Evolutionary conservation across 169 alveolate species (phyloP), one percentile per base, ranked within the genome.

Genomic region (Perkinsus marinus): DNA sequence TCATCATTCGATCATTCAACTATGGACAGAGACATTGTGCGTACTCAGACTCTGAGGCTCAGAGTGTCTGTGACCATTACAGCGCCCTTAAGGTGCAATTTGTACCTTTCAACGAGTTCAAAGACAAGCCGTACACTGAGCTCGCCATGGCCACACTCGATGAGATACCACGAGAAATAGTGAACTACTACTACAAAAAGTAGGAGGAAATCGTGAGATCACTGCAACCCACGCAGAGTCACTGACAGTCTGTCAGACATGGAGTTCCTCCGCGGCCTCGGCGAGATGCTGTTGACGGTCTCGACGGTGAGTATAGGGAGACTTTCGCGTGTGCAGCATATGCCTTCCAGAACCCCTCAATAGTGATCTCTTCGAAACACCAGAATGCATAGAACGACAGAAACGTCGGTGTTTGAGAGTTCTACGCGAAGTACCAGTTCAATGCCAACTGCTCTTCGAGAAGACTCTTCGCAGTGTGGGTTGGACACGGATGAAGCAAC

Each of bases 91-190:
- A 57, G 79, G 79, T 57, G 22, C 91, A 90, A 47, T 90, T 90
- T 57, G 91, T 90, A 43, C 91, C 91, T 7, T 90, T 90, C 91
- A 30, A 43, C 2, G 91, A 90, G n/a, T 90, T 90, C 39, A 90
- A 90, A 39, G 91, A 90, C 19, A 26, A 47, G n/a, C 10, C 68
- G 30, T 90, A 90, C 19, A 43, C 57, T 22, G 91, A 90, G 69
- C 69, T 90, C 79, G 91, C 91, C 19, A 90, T 90, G 91, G 43
- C 69, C 91, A 90, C 91, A 10, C 91, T 90, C 43, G 91, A 90
- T n/a, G 91, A 90, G 69, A 69, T 90, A 0, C 91, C 91, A 0
- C 91, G 91, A n/a, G 91, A 90, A 69, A 69, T 90, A 13, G 39
- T 37, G 39, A 90, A 90, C 69, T 90, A 90, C 39, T 90, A 39